These are phyloP conservation scores for Nicotiana undulata DNA, from an alignment of 257 asterid genomes.

Conservation along the genomic window DNA sequence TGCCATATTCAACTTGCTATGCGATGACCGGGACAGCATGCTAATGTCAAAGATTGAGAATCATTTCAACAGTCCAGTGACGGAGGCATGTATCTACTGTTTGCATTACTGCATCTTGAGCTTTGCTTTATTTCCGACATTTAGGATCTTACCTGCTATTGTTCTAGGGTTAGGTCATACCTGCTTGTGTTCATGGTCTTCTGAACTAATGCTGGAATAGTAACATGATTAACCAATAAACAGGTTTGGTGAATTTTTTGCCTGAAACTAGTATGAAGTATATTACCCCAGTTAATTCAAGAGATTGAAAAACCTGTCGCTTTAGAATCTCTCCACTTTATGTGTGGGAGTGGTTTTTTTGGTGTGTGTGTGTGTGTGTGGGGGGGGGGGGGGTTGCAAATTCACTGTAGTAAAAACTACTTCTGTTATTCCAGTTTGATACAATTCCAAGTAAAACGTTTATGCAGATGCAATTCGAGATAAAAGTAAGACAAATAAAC, in stretches of 20 bases:
- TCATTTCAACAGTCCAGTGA: conserved; percentile 35
- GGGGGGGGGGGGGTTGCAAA: neutral
- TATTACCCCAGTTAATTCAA: neutral
- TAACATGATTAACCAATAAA: neutral
- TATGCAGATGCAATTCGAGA: neutral
- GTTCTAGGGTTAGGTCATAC: neutral
- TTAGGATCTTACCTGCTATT: neutral
- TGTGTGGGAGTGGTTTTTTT: neutral
- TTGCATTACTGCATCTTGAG: neutral
- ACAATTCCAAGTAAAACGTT: neutral
- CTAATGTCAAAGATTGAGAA: conserved; percentile 51
- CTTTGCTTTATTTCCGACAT: neutral
- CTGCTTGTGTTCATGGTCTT: neutral
- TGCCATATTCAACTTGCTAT: conserved; percentile 47
- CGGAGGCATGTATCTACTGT: conserved; percentile 33
- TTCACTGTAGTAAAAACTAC: neutral
- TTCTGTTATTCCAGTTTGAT: neutral
- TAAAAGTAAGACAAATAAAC: neutral
- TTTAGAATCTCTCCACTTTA: neutral
- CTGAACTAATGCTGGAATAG: neutral
- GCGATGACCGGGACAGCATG: conserved; percentile 22
- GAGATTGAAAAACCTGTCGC: neutral
- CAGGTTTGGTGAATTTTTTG: neutral
- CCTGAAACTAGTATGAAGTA: neutral
- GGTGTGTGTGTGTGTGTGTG: neutral